These are phyloP conservation scores for Solanum lignicaule DNA, from an alignment of 257 asterid species.

Conservation along the genomic window DNA sequence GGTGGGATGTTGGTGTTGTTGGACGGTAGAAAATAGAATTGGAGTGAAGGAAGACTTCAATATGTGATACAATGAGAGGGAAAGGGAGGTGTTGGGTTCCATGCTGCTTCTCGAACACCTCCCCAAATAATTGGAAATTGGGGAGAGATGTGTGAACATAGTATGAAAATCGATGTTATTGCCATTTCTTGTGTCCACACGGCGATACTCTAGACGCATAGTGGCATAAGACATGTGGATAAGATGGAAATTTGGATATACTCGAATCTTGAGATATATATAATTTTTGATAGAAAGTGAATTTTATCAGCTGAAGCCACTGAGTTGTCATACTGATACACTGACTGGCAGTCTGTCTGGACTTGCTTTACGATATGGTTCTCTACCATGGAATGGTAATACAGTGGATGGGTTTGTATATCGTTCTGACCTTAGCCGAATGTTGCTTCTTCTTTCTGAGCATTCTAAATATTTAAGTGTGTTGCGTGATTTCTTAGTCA, in stretches of 20 bases:
- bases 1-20: background rate
- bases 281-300: background rate
- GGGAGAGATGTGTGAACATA: background rate
- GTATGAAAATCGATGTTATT: background rate
- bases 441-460: background rate
- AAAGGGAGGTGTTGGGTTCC: background rate
- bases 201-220: background rate
- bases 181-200: background rate
- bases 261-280: background rate
- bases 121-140: background rate
- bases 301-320: background rate
- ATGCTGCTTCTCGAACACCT: background rate
- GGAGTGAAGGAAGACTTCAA: background rate
- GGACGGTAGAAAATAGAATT: background rate
- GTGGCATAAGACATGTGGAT: background rate
- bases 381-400: background rate
- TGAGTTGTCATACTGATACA: background rate
- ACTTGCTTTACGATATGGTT: background rate
- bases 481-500: background rate
- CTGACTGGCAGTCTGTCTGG: background rate
- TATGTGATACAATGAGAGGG: background rate
- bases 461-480: background rate
- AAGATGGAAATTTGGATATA: background rate
- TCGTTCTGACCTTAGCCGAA: background rate
- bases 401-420: background rate